Conservation (phyloP, 768 basidiomycete species). For the Trichaptum fuscoviolaceum region DNA sequence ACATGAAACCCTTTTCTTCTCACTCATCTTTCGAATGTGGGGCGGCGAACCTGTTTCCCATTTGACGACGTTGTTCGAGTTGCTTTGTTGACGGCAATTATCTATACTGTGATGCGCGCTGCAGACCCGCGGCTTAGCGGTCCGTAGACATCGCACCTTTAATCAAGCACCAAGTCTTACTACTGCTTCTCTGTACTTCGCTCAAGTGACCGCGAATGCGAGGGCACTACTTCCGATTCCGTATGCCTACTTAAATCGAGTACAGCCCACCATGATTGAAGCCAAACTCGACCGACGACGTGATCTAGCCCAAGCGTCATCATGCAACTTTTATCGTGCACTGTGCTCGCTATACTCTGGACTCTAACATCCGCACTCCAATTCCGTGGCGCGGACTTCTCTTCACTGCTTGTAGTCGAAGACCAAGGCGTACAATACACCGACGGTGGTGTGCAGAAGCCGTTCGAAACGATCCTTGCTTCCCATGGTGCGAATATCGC, state of each 20-base stretch:
- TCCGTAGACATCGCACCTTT: too few species aligned
- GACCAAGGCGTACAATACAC: constrained; percentile 39
- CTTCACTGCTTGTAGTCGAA: constrained; percentile 49
- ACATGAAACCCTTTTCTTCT: too few species aligned
- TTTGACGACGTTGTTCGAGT: too few species aligned
- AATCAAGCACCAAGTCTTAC: too few species aligned
- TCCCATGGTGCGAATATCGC: constrained; percentile 53
- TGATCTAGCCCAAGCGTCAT: background rate
- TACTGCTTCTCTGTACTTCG: too few species aligned
- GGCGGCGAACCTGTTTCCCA: too few species aligned
- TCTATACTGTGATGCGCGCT: too few species aligned
- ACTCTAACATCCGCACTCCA: constrained; percentile 27
- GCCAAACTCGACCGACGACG: too few species aligned
- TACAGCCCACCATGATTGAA: background rate
- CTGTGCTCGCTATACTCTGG: background rate
- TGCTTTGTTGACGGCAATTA: too few species aligned
- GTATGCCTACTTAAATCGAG: background rate
- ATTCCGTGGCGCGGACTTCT: constrained; percentile 53
- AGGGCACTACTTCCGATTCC: too few species aligned
- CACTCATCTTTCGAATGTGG: too few species aligned
- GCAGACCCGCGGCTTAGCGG: too few species aligned
- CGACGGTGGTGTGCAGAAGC: constrained; percentile 28
- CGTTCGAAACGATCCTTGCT: constrained; percentile 48
- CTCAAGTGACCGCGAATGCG: background rate
- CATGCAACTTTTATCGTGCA: background rate